Conservation (phyloP, 1,284 basidiomycete genomes). For the Chiua sp. region DNA sequence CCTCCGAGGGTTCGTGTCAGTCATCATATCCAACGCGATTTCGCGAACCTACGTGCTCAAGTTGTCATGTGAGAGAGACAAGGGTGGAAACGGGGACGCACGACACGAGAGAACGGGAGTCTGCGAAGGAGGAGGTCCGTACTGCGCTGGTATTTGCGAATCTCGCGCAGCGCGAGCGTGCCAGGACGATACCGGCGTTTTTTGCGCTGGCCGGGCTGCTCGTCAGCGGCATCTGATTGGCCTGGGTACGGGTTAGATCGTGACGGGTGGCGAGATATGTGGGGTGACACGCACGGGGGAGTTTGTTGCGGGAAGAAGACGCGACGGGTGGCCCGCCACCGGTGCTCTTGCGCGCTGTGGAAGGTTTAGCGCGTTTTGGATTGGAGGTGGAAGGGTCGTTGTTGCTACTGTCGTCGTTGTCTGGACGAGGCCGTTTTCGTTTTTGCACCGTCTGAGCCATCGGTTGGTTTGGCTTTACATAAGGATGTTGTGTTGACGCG, state of each 20-base stretch:
- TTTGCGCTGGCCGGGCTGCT: slow-evolving; percentile 43
- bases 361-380: slow-evolving; percentile 53
- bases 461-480: too few species aligned
- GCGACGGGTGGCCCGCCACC: slow-evolving; percentile 55
- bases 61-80: slow-evolving; percentile 2
- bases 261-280: slow-evolving; percentile 5
- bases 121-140: slow-evolving; percentile 89
- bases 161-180: slow-evolving; percentile 89
- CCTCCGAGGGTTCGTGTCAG: slow-evolving; percentile 66
- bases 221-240: slow-evolving; percentile 32
- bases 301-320: slow-evolving; percentile 33
- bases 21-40: slow-evolving; percentile 87
- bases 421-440: slow-evolving; percentile 39
- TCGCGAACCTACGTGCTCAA: slow-evolving; percentile 80
- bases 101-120: slow-evolving; percentile 91
- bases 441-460: slow-evolving; percentile 61
- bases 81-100: slow-evolving; percentile 46
- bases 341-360: slow-evolving; percentile 79
- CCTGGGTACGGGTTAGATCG: slow-evolving; percentile 16
- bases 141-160: slow-evolving; percentile 92
- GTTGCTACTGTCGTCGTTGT: slow-evolving; percentile 40
- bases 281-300: slow-evolving; percentile 24
- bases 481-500: background rate
- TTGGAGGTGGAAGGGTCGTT: slow-evolving; percentile 44
- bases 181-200: slow-evolving; percentile 82